A percentile compares a stretch with the other conserved stretches of the same genome.
Evolutionary conservation across 257 asterid genomes (phyloP).

Genomic region (Solanum rostratum): DNA sequence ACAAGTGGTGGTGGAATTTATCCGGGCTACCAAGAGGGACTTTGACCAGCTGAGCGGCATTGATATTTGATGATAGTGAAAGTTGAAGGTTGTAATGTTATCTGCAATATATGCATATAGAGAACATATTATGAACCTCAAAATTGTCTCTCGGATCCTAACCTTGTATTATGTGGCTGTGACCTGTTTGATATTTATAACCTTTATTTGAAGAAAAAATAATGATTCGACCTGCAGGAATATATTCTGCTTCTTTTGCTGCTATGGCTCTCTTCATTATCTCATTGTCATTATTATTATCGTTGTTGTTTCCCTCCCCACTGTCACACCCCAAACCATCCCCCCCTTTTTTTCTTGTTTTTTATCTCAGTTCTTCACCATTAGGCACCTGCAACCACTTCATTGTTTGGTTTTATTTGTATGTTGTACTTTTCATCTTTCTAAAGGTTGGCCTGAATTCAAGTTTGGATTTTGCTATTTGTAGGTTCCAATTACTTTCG

Average conservation of each 20-base stretch:
- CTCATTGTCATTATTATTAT: background rate
- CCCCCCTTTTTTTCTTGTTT: background rate
- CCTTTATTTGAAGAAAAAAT: background rate
- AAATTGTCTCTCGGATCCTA: conserved; percentile 16
- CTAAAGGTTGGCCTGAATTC: background rate
- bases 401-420: background rate
- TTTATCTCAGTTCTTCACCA: background rate
- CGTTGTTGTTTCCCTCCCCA: background rate
- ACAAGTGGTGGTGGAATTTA: conserved; percentile 61
- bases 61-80: conserved; percentile 13
- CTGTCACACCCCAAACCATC: background rate
- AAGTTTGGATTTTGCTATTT: background rate
- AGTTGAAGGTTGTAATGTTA: background rate
- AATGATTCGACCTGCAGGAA: background rate
- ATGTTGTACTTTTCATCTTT: background rate
- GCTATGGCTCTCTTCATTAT: background rate
- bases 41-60: conserved; percentile 23
- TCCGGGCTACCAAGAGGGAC: conserved; percentile 58
- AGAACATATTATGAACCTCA: conserved; percentile 15
- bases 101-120: conserved; percentile 14
- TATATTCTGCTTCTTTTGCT: background rate
- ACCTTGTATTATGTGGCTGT: conserved; percentile 27
- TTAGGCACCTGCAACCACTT: background rate
- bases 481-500: conserved; percentile 91
- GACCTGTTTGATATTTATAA: background rate